These are phyloP conservation scores for Penicillium sp. DNA, from an alignment of 2,329 filamentous ascomycete genomes.

Conservation along the genomic window DNA sequence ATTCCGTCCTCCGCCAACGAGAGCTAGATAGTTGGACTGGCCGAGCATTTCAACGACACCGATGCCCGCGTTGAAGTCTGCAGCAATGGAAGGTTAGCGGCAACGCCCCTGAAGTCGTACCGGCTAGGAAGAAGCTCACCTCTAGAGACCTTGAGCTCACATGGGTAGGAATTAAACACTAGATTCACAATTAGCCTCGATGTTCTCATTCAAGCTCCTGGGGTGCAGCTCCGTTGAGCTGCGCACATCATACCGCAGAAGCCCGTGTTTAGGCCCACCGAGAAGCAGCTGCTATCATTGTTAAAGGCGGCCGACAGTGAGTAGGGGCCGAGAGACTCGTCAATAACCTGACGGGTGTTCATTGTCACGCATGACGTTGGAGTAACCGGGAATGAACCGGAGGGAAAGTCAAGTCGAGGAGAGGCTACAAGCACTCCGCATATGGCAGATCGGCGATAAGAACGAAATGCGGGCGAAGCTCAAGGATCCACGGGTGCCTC, in stretches of 20 bases:
- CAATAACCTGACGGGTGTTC: conserved; percentile 85
- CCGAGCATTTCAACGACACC: conserved; percentile 82
- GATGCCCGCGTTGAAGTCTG: conserved; percentile 76
- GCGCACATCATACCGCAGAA: conserved; percentile 64
- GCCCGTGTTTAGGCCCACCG: conserved; percentile 78
- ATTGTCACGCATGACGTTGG: conserved; percentile 49
- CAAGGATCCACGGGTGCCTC: conserved; percentile 15
- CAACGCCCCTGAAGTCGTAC: not conserved
- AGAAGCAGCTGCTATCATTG: conserved; percentile 75
- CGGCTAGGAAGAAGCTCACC: conserved; percentile 37
- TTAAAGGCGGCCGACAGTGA: conserved; percentile 86
- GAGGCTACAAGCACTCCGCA: not conserved
- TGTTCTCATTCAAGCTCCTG: conserved; percentile 2
- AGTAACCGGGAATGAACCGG: not conserved
- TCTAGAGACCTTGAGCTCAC: conserved; percentile 62
- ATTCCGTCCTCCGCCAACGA: conserved; percentile 80
- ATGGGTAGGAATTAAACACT: conserved; percentile 72
- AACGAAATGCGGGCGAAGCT: conserved; percentile 22
- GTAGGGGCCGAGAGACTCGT: conserved; percentile 66
- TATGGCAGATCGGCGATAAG: conserved; percentile 21
- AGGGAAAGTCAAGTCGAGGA: not conserved
- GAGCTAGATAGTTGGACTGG: conserved; percentile 76
- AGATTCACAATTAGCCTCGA: conserved; percentile 15
- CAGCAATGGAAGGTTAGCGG: not conserved
- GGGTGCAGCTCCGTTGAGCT: not conserved